Evolutionary conservation across 2,329 filamentous ascomycete species (phyloP).

Genomic region (Albophoma yamanashiensis): DNA sequence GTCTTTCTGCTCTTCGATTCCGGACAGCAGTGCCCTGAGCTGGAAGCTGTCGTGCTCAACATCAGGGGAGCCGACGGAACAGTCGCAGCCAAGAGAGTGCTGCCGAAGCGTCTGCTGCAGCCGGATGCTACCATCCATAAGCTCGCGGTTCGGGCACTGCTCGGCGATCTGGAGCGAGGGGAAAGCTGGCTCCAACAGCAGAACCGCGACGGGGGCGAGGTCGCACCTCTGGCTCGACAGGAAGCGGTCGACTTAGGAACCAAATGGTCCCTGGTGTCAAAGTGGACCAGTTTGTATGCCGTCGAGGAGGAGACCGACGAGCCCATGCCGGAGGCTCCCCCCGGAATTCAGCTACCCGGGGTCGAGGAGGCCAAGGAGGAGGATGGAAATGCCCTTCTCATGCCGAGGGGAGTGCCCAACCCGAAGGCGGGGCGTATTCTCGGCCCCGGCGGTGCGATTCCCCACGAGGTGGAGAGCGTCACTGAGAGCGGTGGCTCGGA

Average conservation of each 20-base stretch:
- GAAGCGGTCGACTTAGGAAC: background rate
- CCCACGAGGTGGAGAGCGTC: background rate
- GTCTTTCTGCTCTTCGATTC: constrained; percentile 1
- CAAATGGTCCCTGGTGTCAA: constrained; percentile 4
- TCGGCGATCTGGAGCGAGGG: background rate
- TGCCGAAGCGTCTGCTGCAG: constrained; percentile 1
- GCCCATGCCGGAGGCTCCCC: background rate
- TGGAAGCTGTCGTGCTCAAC: background rate
- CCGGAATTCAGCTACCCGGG: background rate
- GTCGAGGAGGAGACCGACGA: constrained; percentile 1
- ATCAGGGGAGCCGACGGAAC: background rate
- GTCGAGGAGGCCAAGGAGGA: background rate
- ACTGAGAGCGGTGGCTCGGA: background rate
- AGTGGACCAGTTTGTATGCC: constrained; percentile 3
- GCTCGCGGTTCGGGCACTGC: background rate
- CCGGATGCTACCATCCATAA: constrained; percentile 1
- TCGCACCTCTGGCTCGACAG: background rate
- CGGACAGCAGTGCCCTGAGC: background rate
- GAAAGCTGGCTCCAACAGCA: background rate
- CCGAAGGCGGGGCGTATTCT: background rate
- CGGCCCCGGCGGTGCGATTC: background rate
- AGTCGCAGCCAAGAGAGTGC: background rate
- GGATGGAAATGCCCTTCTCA: background rate
- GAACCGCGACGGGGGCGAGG: background rate
- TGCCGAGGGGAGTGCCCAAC: background rate